Conservation (phyloP, 2,329 filamentous ascomycete species). For the Ceratocystis ficicola region DNA sequence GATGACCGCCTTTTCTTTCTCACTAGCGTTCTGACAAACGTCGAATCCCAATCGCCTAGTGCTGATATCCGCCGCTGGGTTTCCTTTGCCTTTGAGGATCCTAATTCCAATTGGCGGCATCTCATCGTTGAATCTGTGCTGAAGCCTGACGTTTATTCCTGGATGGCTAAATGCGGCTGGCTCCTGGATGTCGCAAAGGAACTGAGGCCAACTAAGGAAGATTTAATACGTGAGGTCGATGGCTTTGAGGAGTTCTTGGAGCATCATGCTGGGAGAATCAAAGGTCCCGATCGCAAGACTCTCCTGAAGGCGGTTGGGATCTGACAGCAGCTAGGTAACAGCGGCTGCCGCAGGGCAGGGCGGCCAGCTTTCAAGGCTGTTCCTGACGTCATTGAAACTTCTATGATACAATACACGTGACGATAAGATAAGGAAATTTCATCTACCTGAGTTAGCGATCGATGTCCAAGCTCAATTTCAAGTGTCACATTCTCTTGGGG, state of each 20-base stretch:
- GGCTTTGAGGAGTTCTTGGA: slow-evolving; percentile 14
- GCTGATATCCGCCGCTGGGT: slow-evolving; percentile 19
- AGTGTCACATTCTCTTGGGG: too few relatives aligned
- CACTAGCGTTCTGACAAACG: slow-evolving; percentile 81
- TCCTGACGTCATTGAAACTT: slow-evolving; percentile 8
- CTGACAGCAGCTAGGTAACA: not conserved
- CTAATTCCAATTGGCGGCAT: slow-evolving; percentile 11
- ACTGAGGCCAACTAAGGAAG: slow-evolving; percentile 5
- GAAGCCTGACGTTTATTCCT: slow-evolving; percentile 10
- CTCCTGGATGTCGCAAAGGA: slow-evolving; percentile 12
- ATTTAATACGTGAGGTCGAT: slow-evolving; percentile 12
- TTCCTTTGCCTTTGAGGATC: slow-evolving; percentile 19
- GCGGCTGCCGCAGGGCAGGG: not conserved
- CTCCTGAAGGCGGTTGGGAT: slow-evolving; percentile 7
- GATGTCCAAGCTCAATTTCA: too few relatives aligned
- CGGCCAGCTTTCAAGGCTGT: not conserved
- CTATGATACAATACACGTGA: slow-evolving; percentile 4
- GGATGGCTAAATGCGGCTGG: slow-evolving; percentile 13
- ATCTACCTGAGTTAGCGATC: not conserved
- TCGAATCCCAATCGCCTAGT: slow-evolving; percentile 40
- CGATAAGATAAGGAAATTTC: slow-evolving; percentile 21
- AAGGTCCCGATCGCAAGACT: slow-evolving; percentile 12
- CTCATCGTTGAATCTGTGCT: slow-evolving; percentile 18
- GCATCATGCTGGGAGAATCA: not conserved
- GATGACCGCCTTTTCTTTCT: slow-evolving; percentile 35